Evolutionary conservation across 495 filamentous ascomycete species (phyloP), one percentile per base, ranked within the genome.

Genomic region (Daldinia loculata): DNA sequence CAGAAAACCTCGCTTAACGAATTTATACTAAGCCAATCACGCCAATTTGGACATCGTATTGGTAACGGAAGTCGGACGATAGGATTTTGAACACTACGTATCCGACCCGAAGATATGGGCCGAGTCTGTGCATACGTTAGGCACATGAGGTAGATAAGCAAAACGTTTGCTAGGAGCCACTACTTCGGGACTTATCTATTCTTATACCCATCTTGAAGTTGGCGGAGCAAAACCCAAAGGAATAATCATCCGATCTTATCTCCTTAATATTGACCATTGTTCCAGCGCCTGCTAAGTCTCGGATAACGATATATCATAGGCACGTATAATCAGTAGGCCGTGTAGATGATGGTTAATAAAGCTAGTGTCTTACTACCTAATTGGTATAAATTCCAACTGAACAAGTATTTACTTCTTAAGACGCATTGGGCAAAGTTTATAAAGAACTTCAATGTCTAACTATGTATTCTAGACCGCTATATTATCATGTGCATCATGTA

Each of bases 1-100:
- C 45, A 67, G 55, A 64, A 26, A 52, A 48, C 56, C 65, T 72
- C 70, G 70, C 70, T 66, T 72, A 72, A 52, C 60, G 36, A 61
- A 60, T 60, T 60, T 39, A 24, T 52, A 34, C 48, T 61, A 61
- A 57, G 41, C 70, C 61, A 69, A 69, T 68, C 50, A 56, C 68
- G 41, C 67, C 15, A 66, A 26, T 39, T 51, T 39, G 34, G 26
- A 45, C 12, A 6, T 53, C 27, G 61, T 65, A 69, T 65, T 69
- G 39, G 65, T 67, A 64, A 65, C 60, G n/a, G 55, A 24, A 29
- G 32, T 57, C 34, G 55, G 32, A 57, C n/a, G 55, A 38, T 57
- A 38, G 55, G 22, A 38, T 24, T 26, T 24, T n/a, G 26, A 30
- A 14, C 41, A 45, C 41, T 9, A 22, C 9, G 14, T 48, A 53